Evolutionary conservation across 192 early-diverging fungal genomes (phyloP), one percentile per base, ranked within the genome.

Genomic region (Thoreauomyces humboldtii): DNA sequence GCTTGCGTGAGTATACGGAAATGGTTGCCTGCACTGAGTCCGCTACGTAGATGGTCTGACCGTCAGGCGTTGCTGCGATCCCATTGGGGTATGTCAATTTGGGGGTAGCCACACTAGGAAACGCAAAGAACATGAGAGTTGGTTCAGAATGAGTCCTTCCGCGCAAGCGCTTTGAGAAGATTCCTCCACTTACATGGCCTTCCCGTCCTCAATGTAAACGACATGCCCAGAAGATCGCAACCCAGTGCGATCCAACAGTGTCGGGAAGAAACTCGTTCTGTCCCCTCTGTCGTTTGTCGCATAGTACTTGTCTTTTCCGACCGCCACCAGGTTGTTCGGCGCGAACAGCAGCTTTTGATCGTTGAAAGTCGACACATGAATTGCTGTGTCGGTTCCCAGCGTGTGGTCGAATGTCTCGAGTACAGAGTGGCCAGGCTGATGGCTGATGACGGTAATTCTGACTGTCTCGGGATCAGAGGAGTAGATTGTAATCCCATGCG

Each of bases 51-150:
- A 69, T n/a, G n/a, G n/a, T 17, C 6, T 36, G 22, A 17, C 38
- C 19, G 29, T 46, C 67, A 19, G 60, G 22, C 25, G 56, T 52
- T 7, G 29, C 12, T 14, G 25, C 34, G 22, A 69, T 63, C 7
- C 67, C 67, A 35, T 69, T 69, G 24, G 67, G 48, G 32, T 63
- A 63, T 3, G 19, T 35, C 4, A 69, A 22, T 25, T 69, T 42
- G 31, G 37, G 35, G 81, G 75, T 84, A 88, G 48, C 87, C 85
- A 76, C 83, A 80, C 53, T 58, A 78, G 21, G 81, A 12, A 4
- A 5, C n/a, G n/a, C n/a, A n/a, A n/a, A n/a, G n/a, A n/a, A n/a
- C n/a, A n/a, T n/a, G n/a, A n/a, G n/a, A n/a, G n/a, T n/a, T n/a
- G n/a, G n/a, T n/a, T n/a, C n/a, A n/a, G n/a, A n/a, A n/a, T n/a